These are phyloP conservation scores for Suillus spraguei DNA, from an alignment of 768 basidiomycete species.

Conservation along the genomic window DNA sequence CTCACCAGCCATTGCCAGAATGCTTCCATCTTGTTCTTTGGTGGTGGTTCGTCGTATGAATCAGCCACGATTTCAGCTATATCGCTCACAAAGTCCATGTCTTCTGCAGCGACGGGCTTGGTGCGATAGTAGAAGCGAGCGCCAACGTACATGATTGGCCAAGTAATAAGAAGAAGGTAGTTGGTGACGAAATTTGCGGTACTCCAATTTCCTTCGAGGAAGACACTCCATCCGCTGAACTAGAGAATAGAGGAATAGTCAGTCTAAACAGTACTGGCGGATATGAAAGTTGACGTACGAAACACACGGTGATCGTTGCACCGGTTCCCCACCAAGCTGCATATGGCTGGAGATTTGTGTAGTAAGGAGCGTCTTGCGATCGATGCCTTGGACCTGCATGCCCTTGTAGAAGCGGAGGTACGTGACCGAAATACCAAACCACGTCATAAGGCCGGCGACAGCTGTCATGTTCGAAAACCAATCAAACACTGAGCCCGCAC, in stretches of 20 bases:
- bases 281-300: constrained; percentile 48
- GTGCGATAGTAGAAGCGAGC: constrained; percentile 48
- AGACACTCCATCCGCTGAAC: constrained; percentile 55
- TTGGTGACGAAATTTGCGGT: constrained; percentile 78
- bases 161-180: constrained; percentile 71
- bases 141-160: constrained; percentile 73
- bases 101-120: constrained; percentile 39
- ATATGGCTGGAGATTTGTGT: constrained; percentile 66
- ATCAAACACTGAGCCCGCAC: constrained; percentile 73
- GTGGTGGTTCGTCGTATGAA: constrained; percentile 70
- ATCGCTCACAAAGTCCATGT: constrained; percentile 86
- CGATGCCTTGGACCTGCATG: constrained; percentile 76
- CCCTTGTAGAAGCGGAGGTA: constrained; percentile 88
- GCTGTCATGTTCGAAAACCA: constrained; percentile 85
- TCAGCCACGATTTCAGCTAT: constrained; percentile 72
- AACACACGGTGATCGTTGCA: constrained; percentile 50
- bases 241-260: constrained; percentile 43
- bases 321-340: constrained; percentile 58
- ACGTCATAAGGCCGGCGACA: constrained; percentile 70
- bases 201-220: constrained; percentile 55
- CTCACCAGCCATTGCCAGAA: constrained; percentile 84
- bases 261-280: constrained; percentile 25
- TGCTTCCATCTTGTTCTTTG: constrained; percentile 65
- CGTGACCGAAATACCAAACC: constrained; percentile 77
- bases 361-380: constrained; percentile 69